Conservation (phyloP, 2,329 filamentous ascomycete genomes). For the Aspergillus caelatus region DNA sequence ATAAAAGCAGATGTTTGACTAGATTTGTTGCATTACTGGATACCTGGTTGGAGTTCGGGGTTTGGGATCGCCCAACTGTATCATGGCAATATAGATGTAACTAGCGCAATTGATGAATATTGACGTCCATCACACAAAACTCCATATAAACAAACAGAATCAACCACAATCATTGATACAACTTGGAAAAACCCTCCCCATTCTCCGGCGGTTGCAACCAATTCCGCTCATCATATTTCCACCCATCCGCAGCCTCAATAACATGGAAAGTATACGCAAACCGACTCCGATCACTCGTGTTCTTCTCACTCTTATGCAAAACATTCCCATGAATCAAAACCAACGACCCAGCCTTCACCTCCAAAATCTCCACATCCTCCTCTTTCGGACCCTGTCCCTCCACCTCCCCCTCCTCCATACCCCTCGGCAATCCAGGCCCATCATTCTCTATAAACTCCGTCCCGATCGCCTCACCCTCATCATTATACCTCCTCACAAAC, state of each 20-base stretch:
- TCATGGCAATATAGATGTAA: conserved; percentile 5
- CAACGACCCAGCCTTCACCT: conserved; percentile 87
- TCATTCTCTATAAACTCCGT: conserved; percentile 74
- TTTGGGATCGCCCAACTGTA: conserved; percentile 9
- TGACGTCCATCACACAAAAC: conserved; percentile 1
- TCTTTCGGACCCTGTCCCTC: conserved; percentile 34
- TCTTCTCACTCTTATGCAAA: conserved; percentile 94
- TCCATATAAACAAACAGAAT: background rate
- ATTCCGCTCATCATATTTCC: conserved; percentile 79
- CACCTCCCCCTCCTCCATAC: conserved; percentile 48
- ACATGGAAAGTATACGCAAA: conserved; percentile 98
- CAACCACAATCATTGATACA: conserved; percentile 43
- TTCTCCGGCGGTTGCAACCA: conserved; percentile 85
- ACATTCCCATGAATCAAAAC: conserved; percentile 96
- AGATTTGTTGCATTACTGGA: conserved; percentile 18
- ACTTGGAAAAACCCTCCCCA: conserved; percentile 76
- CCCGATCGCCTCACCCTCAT: conserved; percentile 34
- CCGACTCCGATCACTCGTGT: conserved; percentile 79
- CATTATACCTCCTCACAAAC: conserved; percentile 63
- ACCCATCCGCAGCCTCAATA: conserved; percentile 74
- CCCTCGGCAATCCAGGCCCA: conserved; percentile 65
- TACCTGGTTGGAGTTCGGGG: conserved; percentile 25
- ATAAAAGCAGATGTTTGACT: conserved; percentile 9
- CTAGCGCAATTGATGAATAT: conserved; percentile 13
- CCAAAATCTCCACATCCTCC: conserved; percentile 70